Base-by-base conservation (phyloP, 176 grass and related monocot genomes). In the Triticum urartu region DNA sequence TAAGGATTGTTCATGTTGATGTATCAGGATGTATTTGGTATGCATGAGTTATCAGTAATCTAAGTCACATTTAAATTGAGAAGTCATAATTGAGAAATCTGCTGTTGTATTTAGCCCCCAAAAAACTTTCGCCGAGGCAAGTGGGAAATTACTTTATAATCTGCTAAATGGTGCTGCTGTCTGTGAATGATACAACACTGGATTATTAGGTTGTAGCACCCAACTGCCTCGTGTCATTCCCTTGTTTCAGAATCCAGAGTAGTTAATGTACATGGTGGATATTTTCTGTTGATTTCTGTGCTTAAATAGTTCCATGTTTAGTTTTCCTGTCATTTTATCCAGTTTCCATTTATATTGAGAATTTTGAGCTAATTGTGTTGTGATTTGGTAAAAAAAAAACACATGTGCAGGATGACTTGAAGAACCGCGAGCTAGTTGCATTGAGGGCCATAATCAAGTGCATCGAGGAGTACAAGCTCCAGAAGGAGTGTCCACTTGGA, bases 381-480 rank as follows among this genome's bases (percentile, higher is more conserved):
- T 43, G 32, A 73, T 54, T 85, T 7, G 34, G 33, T 73, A 5
- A 60, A 58, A 20, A 66, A 64, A 45, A 58, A 1, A 48, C 58
- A 18, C 20, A 21, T 86, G 69, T 84, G 33, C 83, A 92, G 88
- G 89, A 95, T 69, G 95, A 91, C 65, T 61, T 81, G n/a, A 85
- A 86, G 79, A 77, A 72, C 54, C 82, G 54, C 30, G 95, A 97
- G 47, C 75, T 92, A 81, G 39, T 83, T 72, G 88, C 88, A 9
- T 45, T 94, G 59, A 92, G 84, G 65, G 60, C 90, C 13, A 87
- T 94, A 22, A 94, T 94, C 68, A 92, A 89, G 71, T 92, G 90
- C 65, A 84, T 93, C 3, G 85, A 93, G 75, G 89, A 91, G 78
- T 90, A 91, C 86, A 97, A 94, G 76, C 92, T 97, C 78, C 90